These are phyloP conservation scores for Ceratocystis harringtonii DNA, from an alignment of 2,329 filamentous ascomycete genomes.

Conservation along the genomic window DNA sequence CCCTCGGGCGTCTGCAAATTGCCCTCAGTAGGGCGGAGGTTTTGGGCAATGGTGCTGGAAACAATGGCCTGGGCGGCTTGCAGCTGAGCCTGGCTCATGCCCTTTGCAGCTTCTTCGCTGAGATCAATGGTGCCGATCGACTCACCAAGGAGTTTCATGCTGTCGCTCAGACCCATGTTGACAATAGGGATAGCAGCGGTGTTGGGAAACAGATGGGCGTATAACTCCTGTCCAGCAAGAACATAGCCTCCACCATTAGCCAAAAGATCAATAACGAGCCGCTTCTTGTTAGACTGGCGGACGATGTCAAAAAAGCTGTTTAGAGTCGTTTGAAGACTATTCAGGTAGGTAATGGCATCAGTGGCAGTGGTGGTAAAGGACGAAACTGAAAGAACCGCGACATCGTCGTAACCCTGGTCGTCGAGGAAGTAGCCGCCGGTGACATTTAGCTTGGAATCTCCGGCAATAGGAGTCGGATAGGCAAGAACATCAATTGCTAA, in stretches of 20 bases:
- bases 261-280: constrained; percentile 44
- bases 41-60: constrained; percentile 30
- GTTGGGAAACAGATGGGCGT: constrained; percentile 40
- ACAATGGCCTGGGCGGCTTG: constrained; percentile 32
- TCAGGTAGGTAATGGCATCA: constrained; percentile 20
- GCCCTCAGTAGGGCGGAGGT: constrained; percentile 28
- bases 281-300: constrained; percentile 38
- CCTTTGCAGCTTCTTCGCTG: constrained; percentile 21
- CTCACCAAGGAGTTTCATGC: constrained; percentile 30
- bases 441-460: constrained; percentile 21
- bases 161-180: constrained; percentile 36
- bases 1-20: constrained; percentile 34
- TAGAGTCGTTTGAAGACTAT: constrained; percentile 24
- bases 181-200: constrained; percentile 34
- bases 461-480: constrained; percentile 24
- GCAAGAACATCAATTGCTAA: constrained; percentile 12
- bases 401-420: constrained; percentile 25
- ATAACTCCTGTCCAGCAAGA: constrained; percentile 46
- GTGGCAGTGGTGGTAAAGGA: constrained; percentile 21
- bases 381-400: constrained; percentile 24
- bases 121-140: constrained; percentile 23
- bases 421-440: constrained; percentile 26
- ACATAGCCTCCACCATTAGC: constrained; percentile 45
- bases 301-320: constrained; percentile 21
- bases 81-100: constrained; percentile 25